Base-by-base conservation (phyloP, 2,329 filamentous ascomycete genomes). In the Fusarium udum region DNA sequence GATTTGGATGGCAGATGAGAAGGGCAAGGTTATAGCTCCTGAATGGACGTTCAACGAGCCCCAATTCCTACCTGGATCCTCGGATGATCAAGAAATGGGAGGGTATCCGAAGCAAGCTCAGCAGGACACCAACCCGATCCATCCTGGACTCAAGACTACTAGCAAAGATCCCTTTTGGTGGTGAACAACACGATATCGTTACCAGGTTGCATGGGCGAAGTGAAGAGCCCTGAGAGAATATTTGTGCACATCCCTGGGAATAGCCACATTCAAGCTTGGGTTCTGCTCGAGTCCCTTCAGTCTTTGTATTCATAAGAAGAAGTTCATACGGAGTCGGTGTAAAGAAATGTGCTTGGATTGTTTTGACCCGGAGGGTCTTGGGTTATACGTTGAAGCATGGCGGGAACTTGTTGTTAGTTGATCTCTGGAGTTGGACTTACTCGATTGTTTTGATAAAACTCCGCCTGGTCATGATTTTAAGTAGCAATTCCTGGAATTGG, bases 31-130 rank as follows among this genome's bases (percentile, higher is more conserved):
- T 9, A 60, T 73, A 15, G 10, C 20, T 8, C 61, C 71, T 37
- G 58, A 73, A n/a, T 73, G 71, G 71, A 53, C 34, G n/a, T 73
- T 73, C 31, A 31, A 13, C 4, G 46, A 67, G 22, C 61, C 70
- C 42, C 56, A 43, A 6, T 32, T 22, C 26, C 51, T 32, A 37
- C 26, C n/a, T 11, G 31, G 32, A 20, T 40, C 26, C 20, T 37
- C 31, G 11, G 45, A 63, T 18, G 40, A 60, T 22, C 55, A 39
- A 18, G 51, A 39, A 42, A 40, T 34, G 39, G 43, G 15, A 26
- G 39, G 28, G 28, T 10, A 28, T 26, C 16, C 28, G 20, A 46
- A 26, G 28, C 55, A 28, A 58, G 18, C 34, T 28, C n/a, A 51
- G 40, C 53, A 36, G 28, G 42, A 37, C 16, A 48, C 14, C 39